These are phyloP conservation scores for Russula brevipes DNA, from an alignment of 768 basidiomycete species.

Conservation along the genomic window DNA sequence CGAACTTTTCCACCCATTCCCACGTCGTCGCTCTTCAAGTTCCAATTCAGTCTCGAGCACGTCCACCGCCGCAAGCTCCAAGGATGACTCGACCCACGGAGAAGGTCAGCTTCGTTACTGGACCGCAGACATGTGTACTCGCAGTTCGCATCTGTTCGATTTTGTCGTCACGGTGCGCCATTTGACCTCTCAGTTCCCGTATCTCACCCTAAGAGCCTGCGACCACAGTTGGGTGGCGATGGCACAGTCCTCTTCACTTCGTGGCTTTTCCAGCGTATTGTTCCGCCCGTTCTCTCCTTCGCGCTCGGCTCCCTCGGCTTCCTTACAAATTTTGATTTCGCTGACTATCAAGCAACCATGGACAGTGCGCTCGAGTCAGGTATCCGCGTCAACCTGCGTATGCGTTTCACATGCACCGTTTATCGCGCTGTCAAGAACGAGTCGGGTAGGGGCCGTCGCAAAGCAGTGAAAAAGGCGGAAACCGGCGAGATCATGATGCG, in stretches of 20 bases:
- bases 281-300: slow-evolving; percentile 97
- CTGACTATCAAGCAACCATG: slow-evolving; percentile 79
- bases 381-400: slow-evolving; percentile 94
- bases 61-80: slow-evolving; percentile 41
- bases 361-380: slow-evolving; percentile 85
- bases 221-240: slow-evolving; percentile 84
- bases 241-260: slow-evolving; percentile 98
- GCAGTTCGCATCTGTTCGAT: slow-evolving; percentile 89
- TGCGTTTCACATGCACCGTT: slow-evolving; percentile 99
- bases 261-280: slow-evolving; percentile 97
- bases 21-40: slow-evolving; percentile 68
- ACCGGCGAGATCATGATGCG: slow-evolving; percentile 98
- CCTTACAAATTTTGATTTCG: slow-evolving; percentile 94
- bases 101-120: slow-evolving; percentile 96
- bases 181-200: not conserved
- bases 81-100: slow-evolving; percentile 43
- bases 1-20: slow-evolving; percentile 76
- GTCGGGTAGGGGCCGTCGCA: slow-evolving; percentile 49
- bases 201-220: not conserved
- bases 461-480: slow-evolving; percentile 87
- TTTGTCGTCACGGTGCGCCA: slow-evolving; percentile 89
- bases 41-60: slow-evolving; percentile 55
- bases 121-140: slow-evolving; percentile 94
- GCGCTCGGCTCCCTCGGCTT: slow-evolving; percentile 97
- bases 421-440: slow-evolving; percentile 84